phyloP scores from a whole-genome alignment of 441 rosid species.

The Mallotus japonicus region DNA sequence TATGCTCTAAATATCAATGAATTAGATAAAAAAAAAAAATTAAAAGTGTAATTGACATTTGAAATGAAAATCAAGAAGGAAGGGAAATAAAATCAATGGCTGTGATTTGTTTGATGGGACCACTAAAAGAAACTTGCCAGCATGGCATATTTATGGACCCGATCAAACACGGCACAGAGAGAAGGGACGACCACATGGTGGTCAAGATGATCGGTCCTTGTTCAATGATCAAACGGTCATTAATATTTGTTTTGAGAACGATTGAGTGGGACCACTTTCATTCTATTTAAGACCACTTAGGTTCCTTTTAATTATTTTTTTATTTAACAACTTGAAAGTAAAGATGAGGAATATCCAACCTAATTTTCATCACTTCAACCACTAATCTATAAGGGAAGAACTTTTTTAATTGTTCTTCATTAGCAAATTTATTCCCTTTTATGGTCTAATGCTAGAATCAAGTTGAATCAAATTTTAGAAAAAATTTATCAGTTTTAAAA shows the following conservation, averaged over 20 bases:
- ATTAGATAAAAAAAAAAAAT: too few species aligned
- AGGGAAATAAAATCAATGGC: background rate
- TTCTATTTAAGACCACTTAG: background rate
- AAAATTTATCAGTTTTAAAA: too few species aligned
- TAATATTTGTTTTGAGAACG: background rate
- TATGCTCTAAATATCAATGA: too few species aligned
- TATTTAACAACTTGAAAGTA: too few species aligned
- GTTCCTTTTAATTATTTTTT: too few species aligned
- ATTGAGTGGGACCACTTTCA: background rate
- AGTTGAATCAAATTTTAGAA: too few species aligned
- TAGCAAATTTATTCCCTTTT: too few species aligned
- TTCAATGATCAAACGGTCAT: conserved; percentile 4
- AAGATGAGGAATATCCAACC: too few species aligned
- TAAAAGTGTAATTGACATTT: background rate
- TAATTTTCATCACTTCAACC: too few species aligned
- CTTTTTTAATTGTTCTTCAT: too few species aligned
- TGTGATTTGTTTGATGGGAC: conserved; percentile 4
- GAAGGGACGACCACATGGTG: background rate
- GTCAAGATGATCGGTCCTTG: background rate
- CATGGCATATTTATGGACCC: background rate
- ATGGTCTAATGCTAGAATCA: too few species aligned
- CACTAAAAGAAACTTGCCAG: background rate
- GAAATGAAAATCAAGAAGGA: background rate
- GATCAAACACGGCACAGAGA: background rate
- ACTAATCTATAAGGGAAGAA: too few species aligned